These are phyloP conservation scores for Manihot esculenta DNA, from an alignment of 441 rosid genomes.

Conservation along the genomic window DNA sequence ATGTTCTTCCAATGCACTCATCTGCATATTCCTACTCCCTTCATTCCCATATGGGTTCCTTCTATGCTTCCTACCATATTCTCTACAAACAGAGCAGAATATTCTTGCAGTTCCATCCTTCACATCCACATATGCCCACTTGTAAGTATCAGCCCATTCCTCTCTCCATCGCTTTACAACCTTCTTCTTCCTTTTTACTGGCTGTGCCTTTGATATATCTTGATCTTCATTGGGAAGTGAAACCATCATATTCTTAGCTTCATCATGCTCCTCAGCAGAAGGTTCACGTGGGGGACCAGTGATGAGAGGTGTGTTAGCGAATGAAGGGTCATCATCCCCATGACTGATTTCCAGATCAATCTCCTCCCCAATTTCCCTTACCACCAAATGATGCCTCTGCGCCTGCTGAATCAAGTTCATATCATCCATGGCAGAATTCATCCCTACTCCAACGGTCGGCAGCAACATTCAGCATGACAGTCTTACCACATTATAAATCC, in stretches of 20 bases:
- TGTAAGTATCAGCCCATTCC: conserved; percentile 99
- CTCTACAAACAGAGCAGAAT: conserved; percentile 96
- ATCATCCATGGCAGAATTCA: conserved; percentile 96
- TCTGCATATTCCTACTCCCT: conserved; percentile 99
- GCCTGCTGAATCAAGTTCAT: conserved; percentile 97
- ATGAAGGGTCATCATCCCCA: conserved; percentile 87
- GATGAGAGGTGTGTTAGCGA: conserved; percentile 69
- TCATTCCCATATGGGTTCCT: conserved; percentile 99
- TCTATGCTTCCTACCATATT: conserved; percentile 96
- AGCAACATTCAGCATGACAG: conserved; percentile 97
- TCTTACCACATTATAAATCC: conserved; percentile 33
- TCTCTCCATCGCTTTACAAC: conserved; percentile 99
- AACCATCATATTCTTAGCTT: conserved; percentile 76
- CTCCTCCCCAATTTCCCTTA: conserved; percentile 92
- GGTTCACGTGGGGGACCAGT: conserved; percentile 66
- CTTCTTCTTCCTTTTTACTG: conserved; percentile 89
- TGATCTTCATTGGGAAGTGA: conserved; percentile 68
- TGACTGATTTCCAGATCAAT: conserved; percentile 97
- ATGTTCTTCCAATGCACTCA: conserved; percentile 99
- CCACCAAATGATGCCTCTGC: conserved; percentile 93
- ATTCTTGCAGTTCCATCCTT: conserved; percentile 97
- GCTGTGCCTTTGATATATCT: conserved; percentile 63
- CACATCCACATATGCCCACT: conserved; percentile 98
- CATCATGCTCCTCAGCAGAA: conserved; percentile 82
- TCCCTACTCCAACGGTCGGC: conserved; percentile 69